Conservation (phyloP, 495 filamentous ascomycete genomes). For the Penicillium daleae region DNA sequence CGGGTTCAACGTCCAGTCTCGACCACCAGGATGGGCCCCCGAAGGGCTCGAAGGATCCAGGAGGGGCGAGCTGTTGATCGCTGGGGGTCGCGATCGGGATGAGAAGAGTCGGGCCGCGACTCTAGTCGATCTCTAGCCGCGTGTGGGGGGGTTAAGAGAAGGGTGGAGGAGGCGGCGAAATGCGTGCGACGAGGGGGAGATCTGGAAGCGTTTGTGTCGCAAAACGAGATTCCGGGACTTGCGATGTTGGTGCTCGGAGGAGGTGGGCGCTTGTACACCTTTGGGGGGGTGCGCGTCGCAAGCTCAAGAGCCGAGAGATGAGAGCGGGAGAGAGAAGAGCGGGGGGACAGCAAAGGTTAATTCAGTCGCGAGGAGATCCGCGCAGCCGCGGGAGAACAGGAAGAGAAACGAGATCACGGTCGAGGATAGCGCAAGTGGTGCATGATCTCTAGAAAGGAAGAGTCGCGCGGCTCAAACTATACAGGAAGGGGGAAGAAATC, state of each 20-base stretch:
- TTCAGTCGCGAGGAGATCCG: not conserved
- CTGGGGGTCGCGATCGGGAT: slow-evolving; percentile 40
- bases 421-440: slow-evolving; percentile 28
- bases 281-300: not conserved
- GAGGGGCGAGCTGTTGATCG: slow-evolving; percentile 42
- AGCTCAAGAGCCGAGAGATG: slow-evolving; percentile 1
- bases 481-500: not conserved
- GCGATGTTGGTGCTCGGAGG: not conserved
- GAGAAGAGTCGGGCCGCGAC: slow-evolving; percentile 28
- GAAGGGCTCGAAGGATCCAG: slow-evolving; percentile 54
- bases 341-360: not conserved
- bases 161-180: slow-evolving; percentile 7
- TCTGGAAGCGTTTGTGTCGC: too few species aligned
- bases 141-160: slow-evolving; percentile 12
- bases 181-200: too few species aligned
- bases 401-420: slow-evolving; percentile 22
- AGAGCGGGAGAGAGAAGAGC: not conserved
- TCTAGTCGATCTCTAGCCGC: slow-evolving; percentile 7
- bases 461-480: not conserved
- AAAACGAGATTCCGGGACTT: not conserved
- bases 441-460: slow-evolving; percentile 25
- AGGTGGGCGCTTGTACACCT: not conserved
- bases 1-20: slow-evolving; percentile 44
- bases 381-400: slow-evolving; percentile 4
- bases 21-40: slow-evolving; percentile 45